phyloP scores from a whole-genome alignment of 768 basidiomycete genomes.

The Tylopilus sp. region DNA sequence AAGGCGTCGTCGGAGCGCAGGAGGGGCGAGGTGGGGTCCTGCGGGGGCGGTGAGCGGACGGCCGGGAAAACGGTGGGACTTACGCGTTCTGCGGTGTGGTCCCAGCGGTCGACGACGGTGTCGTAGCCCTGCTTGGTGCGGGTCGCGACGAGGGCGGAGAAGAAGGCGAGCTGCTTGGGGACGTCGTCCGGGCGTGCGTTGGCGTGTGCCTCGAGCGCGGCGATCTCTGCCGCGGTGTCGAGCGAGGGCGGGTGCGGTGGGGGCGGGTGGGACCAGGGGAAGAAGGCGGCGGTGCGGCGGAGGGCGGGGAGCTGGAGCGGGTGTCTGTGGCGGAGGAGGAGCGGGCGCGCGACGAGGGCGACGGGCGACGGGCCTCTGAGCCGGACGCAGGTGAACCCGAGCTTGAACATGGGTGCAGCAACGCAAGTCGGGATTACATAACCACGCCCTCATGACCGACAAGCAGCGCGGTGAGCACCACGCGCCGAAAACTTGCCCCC shows the following conservation, averaged over 20 bases:
- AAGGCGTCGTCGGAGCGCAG: constrained; percentile 71
- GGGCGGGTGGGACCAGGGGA: constrained; percentile 37
- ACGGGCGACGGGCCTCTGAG: neutral
- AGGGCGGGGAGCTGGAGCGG: neutral
- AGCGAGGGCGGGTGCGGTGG: constrained; percentile 42
- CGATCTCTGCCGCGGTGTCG: constrained; percentile 62
- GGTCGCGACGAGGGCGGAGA: constrained; percentile 62
- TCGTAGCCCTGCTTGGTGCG: constrained; percentile 68
- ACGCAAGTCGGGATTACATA: neutral
- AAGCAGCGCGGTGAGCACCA: too few relatives aligned
- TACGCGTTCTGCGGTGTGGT: constrained; percentile 80
- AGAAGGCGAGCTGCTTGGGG: constrained; percentile 64
- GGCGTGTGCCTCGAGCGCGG: constrained; percentile 73
- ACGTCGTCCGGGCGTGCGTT: constrained; percentile 71
- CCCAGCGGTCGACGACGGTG: constrained; percentile 75
- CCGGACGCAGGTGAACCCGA: neutral
- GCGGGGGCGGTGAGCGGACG: constrained; percentile 3
- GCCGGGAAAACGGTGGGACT: constrained; percentile 29
- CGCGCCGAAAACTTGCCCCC: too few relatives aligned
- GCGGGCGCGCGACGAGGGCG: neutral
- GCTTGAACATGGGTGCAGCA: constrained; percentile 2
- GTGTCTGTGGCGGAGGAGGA: neutral
- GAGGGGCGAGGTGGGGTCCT: constrained; percentile 71
- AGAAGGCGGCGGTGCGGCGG: constrained; percentile 26
- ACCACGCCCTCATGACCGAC: neutral